Conservation (phyloP, 129 eudicot genomes). For the Smallanthus sonchifolius region DNA sequence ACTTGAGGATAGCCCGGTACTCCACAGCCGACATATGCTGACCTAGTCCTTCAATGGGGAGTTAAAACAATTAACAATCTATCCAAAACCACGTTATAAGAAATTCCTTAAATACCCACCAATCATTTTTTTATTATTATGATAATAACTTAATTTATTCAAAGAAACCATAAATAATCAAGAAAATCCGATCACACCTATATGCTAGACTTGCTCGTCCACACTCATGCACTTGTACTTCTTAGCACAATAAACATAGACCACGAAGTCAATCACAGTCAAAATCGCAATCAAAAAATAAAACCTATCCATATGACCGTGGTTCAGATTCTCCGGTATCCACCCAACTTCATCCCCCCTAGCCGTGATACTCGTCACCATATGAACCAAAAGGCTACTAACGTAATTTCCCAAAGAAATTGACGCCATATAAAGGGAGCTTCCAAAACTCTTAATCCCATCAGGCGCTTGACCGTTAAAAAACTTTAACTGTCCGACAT, state of each 20-base stretch:
- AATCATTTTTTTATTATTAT: too few relatives aligned
- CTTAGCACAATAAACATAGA: slow-evolving; percentile 55
- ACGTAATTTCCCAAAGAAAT: slow-evolving; percentile 73
- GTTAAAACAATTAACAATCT: too few relatives aligned
- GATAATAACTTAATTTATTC: not conserved
- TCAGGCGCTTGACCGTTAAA: slow-evolving; percentile 86
- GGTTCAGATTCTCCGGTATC: slow-evolving; percentile 61
- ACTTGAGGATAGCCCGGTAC: too few relatives aligned
- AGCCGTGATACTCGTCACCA: slow-evolving; percentile 62
- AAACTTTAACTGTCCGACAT: slow-evolving; percentile 75
- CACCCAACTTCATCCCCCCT: slow-evolving; percentile 45
- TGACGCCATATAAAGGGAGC: slow-evolving; percentile 86
- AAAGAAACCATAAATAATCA: not conserved
- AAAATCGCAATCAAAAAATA: slow-evolving; percentile 60
- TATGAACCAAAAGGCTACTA: slow-evolving; percentile 58
- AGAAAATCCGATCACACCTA: not conserved
- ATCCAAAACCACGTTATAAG: not conserved
- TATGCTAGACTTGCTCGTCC: slow-evolving; percentile 12
- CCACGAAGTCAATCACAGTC: slow-evolving; percentile 49
- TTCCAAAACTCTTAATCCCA: slow-evolving; percentile 86
- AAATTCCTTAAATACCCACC: not conserved
- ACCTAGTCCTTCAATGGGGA: too few relatives aligned
- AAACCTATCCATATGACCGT: slow-evolving; percentile 75
- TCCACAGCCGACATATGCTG: too few relatives aligned
- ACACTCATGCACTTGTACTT: slow-evolving; percentile 49